Conservation (phyloP, 2,329 filamentous ascomycete genomes). For the Hypoxylon sp. region DNA sequence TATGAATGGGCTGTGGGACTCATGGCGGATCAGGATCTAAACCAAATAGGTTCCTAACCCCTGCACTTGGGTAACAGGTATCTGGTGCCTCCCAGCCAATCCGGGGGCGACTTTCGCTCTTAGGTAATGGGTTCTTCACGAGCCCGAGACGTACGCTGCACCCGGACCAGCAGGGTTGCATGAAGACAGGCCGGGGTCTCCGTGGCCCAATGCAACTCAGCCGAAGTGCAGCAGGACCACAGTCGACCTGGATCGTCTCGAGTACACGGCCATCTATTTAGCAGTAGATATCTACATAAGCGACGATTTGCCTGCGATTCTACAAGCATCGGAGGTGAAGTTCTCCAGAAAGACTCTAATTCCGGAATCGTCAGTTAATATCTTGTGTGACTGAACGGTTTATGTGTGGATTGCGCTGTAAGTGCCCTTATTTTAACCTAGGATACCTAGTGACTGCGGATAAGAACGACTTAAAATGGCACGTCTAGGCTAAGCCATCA, state of each 20-base stretch:
- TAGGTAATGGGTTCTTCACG: slow-evolving; percentile 28
- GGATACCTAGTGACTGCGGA: neutral
- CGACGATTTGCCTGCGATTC: neutral
- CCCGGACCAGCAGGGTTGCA: slow-evolving; percentile 25
- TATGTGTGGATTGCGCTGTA: neutral
- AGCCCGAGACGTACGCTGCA: slow-evolving; percentile 18
- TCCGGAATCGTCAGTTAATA: neutral
- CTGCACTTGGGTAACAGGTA: slow-evolving; percentile 29
- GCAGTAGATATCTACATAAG: neutral
- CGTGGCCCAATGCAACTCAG: slow-evolving; percentile 36
- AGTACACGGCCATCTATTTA: neutral
- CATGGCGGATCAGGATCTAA: slow-evolving; percentile 34
- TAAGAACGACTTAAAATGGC: neutral
- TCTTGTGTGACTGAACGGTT: neutral
- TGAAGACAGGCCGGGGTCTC: slow-evolving; percentile 35
- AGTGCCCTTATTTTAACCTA: neutral
- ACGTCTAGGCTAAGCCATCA: neutral
- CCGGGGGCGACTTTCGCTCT: slow-evolving; percentile 9
- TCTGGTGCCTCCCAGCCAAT: slow-evolving; percentile 31
- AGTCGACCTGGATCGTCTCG: slow-evolving; percentile 15
- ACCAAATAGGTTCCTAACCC: slow-evolving; percentile 22
- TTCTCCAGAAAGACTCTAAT: neutral
- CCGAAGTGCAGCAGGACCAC: slow-evolving; percentile 1
- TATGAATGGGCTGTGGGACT: slow-evolving; percentile 39
- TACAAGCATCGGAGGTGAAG: slow-evolving; percentile 1